Conservation (phyloP, 73 alveolate species). For the Urostyla sp. region DNA sequence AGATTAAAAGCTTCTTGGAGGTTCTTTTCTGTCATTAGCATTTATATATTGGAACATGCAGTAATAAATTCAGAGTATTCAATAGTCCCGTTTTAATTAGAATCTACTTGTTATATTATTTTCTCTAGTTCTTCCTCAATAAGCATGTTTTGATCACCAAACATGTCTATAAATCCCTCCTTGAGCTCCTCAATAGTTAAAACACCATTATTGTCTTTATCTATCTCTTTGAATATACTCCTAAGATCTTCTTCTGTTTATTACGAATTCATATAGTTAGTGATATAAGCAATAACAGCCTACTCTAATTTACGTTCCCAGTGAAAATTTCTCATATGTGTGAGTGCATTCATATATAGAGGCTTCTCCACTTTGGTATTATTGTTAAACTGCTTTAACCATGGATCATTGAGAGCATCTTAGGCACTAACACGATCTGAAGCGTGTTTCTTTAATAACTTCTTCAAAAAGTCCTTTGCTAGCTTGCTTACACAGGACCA, state of each 20-base stretch:
- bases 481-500: constrained; percentile 59
- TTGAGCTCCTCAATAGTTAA: constrained; percentile 58
- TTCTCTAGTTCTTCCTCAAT: constrained; percentile 53
- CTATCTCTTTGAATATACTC: constrained; percentile 50
- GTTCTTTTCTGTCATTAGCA: constrained; percentile 37
- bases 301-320: constrained; percentile 65
- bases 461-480: constrained; percentile 72
- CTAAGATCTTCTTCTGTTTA: constrained; percentile 32
- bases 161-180: constrained; percentile 59
- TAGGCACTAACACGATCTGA: constrained; percentile 64
- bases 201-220: constrained; percentile 57
- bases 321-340: constrained; percentile 55
- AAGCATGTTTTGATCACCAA: constrained; percentile 54
- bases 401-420: constrained; percentile 72
- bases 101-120: constrained; percentile 57
- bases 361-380: constrained; percentile 54
- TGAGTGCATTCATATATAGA: constrained; percentile 38
- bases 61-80: constrained; percentile 68
- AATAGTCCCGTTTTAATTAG: constrained; percentile 59
- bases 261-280: constrained; percentile 60
- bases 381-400: constrained; percentile 67
- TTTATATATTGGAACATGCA: constrained; percentile 36
- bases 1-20: constrained; percentile 54
- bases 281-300: constrained; percentile 70
- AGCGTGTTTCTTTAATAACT: constrained; percentile 69